These are phyloP conservation scores for Colletotrichum navitas DNA, from an alignment of 2,329 filamentous ascomycete species.

Conservation along the genomic window DNA sequence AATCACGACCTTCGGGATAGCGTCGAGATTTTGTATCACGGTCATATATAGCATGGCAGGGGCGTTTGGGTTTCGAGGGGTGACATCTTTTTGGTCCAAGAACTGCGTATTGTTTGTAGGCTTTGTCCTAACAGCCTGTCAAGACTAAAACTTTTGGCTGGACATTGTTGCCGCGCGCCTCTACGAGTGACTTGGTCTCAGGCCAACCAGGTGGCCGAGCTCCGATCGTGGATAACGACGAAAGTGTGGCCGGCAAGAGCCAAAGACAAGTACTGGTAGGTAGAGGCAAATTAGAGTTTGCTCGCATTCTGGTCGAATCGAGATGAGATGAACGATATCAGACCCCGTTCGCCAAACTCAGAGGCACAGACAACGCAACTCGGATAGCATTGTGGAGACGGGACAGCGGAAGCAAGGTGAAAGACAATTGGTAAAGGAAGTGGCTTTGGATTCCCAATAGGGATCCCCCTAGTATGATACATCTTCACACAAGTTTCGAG, in stretches of 20 bases:
- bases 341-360: not conserved
- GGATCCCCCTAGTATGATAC: not conserved
- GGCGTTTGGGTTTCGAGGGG: constrained; percentile 33
- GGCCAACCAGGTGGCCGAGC: not conserved
- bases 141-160: not conserved
- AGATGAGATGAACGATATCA: not conserved
- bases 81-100: not conserved
- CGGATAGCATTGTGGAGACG: not conserved
- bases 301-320: not conserved
- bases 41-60: constrained; percentile 37
- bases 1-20: not conserved
- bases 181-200: not conserved
- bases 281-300: not conserved
- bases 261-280: not conserved
- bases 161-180: not conserved
- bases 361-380: not conserved
- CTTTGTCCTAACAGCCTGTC: not conserved
- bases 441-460: not conserved
- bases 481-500: not conserved
- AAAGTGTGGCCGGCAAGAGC: not conserved
- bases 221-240: not conserved
- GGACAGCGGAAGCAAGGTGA: not conserved
- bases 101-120: not conserved
- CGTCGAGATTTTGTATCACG: constrained; percentile 13
- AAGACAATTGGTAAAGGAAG: not conserved